Evolutionary conservation across 2,329 filamentous ascomycete genomes (phyloP), one percentile per base, ranked within the genome.

Genomic region (Gnomoniopsis smithogilvyi): DNA sequence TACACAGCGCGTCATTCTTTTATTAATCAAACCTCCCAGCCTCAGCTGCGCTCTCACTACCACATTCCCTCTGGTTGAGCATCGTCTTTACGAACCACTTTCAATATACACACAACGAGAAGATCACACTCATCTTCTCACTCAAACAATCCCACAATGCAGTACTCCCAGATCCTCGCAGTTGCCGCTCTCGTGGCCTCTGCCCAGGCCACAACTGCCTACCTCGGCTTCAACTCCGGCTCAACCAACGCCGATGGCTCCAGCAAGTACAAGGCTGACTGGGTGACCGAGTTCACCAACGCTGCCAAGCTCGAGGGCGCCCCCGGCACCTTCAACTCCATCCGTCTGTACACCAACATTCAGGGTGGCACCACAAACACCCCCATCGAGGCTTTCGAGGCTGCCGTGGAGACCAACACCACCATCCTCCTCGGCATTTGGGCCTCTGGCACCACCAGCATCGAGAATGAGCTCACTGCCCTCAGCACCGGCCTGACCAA

Each of bases 401-500:
- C 92, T 47, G 92, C 92, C 67, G 92, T 96, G 73, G 83, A 81
- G 66, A 91, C 91, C 68, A 83, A 91, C 67, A 96, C 91, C 2
- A 81, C 82, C 47, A 82, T 97, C 26, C 82, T 97, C 12, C 84
- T 96, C 14, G 92, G 92, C 65, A 78, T 97, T 53, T 96, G 92
- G 92, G 85, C 86, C 11, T 94, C 91, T 0, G 89, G 80, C 45
- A 87, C 87, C 52, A 78, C 74, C 6, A 72, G 71, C 22, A 87
- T 96, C 72, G 75, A 81, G 71, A 90, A 91, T 70, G 92, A 96
- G 76, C 76, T 96, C 51, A 71, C 78, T 2, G 91, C 92, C 15
- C 80, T 96, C 51, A 83, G 83, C 71, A 75, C 79, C 47, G 90
- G 91, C 65, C 88, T 93, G 64, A 65, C 74, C 51, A 78, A 85